phyloP scores from a whole-genome alignment of 768 basidiomycete genomes.

The Lanmaoa rubissima region DNA sequence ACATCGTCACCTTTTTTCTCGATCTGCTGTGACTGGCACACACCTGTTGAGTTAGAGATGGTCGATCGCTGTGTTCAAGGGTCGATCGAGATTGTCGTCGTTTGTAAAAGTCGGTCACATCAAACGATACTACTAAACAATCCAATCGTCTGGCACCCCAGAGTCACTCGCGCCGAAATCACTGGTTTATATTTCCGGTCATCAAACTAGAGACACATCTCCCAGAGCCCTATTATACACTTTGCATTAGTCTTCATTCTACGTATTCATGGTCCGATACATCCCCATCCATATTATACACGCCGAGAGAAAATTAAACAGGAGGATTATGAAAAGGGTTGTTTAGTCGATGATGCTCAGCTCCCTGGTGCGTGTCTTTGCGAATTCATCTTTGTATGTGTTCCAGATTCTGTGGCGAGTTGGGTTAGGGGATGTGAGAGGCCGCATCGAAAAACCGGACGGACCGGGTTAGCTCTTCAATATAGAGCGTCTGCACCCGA shows the following conservation, averaged over 20 bases:
- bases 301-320: not conserved
- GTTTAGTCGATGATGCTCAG: slow-evolving; percentile 71
- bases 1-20: too few species aligned
- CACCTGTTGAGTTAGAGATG: too few species aligned
- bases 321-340: not conserved
- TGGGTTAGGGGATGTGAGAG: slow-evolving; percentile 2
- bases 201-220: not conserved
- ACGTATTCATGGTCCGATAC: not conserved
- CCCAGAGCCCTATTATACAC: not conserved
- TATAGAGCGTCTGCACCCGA: slow-evolving; percentile 80
- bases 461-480: slow-evolving; percentile 87
- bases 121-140: too few species aligned
- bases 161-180: too few species aligned
- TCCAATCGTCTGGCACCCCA: too few species aligned
- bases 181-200: not conserved
- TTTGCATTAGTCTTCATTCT: not conserved
- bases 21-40: too few species aligned
- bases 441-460: slow-evolving; percentile 23
- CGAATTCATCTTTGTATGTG: slow-evolving; percentile 92
- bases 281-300: not conserved
- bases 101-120: too few species aligned
- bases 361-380: slow-evolving; percentile 75
- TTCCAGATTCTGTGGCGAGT: slow-evolving; percentile 78
- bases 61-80: too few species aligned
- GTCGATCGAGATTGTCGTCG: too few species aligned